Conservation (phyloP, 495 filamentous ascomycete genomes). For the Terfezia boudieri region DNA sequence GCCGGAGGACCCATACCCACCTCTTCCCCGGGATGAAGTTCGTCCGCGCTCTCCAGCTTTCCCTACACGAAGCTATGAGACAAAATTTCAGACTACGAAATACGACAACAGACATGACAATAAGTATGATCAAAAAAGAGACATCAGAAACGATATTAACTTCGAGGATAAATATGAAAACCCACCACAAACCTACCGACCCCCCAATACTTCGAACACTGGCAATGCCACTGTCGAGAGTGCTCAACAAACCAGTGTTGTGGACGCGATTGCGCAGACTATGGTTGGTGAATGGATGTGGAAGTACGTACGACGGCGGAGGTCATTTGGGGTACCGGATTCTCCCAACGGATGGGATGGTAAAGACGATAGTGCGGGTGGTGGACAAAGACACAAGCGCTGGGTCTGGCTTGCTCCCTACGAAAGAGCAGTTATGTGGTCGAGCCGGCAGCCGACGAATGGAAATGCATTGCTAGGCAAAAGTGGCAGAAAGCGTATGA, state of each 20-base stretch:
- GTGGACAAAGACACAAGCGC: slow-evolving; percentile 58
- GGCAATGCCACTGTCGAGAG: slow-evolving; percentile 27
- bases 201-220: slow-evolving; percentile 32
- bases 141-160: slow-evolving; percentile 16
- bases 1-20: slow-evolving; percentile 47
- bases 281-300: slow-evolving; percentile 99
- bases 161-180: slow-evolving; percentile 25
- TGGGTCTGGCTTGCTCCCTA: slow-evolving; percentile 99
- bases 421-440: slow-evolving; percentile 91
- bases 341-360: slow-evolving; percentile 30
- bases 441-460: slow-evolving; percentile 83
- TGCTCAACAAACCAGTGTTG: slow-evolving; percentile 53
- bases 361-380: slow-evolving; percentile 34
- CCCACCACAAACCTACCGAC: slow-evolving; percentile 22
- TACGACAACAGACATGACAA: background rate
- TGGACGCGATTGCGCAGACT: slow-evolving; percentile 94
- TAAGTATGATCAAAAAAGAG: background rate
- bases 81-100: background rate
- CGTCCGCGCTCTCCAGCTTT: slow-evolving; percentile 27
- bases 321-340: slow-evolving; percentile 72
- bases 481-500: slow-evolving; percentile 53
- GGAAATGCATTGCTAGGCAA: slow-evolving; percentile 81
- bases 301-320: slow-evolving; percentile 85
- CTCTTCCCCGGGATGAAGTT: slow-evolving; percentile 51
- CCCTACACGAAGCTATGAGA: slow-evolving; percentile 21